Conservation (phyloP, 305 asterid genomes). For the Fraxinus dipetala region DNA sequence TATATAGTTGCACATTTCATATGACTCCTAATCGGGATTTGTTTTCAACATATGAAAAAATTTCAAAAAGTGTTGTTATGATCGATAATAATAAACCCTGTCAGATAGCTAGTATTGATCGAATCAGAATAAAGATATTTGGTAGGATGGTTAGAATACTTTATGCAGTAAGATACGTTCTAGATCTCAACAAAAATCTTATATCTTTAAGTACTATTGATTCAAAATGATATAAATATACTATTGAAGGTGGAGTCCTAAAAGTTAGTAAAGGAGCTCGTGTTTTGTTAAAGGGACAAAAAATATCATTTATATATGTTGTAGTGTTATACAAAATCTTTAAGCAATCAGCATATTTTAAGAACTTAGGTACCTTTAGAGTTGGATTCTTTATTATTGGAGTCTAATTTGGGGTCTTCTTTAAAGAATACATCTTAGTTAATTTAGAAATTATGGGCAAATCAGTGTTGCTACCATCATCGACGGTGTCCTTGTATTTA, state of each 20-base stretch:
- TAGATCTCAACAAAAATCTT: background rate
- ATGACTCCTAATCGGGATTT: background rate
- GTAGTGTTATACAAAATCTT: background rate
- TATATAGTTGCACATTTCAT: background rate
- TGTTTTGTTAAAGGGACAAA: background rate
- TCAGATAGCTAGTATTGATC: no score
- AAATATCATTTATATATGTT: background rate
- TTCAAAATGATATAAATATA: background rate
- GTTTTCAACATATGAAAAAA: background rate
- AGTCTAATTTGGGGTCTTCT: no score
- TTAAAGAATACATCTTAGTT: no score
- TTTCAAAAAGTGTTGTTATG: background rate
- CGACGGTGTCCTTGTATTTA: no score
- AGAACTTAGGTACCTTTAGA: no score
- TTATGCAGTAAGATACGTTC: background rate
- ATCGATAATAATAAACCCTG: background rate
- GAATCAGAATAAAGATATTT: background rate
- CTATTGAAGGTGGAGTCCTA: background rate
- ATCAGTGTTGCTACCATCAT: no score
- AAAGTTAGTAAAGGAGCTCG: background rate
- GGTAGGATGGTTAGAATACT: background rate
- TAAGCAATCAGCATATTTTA: background rate
- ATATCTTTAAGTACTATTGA: background rate
- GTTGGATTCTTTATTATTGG: no score
- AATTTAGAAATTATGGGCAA: no score